These are phyloP conservation scores for Hippophae gyantsensis DNA, from an alignment of 306 rosid genomes.

Conservation along the genomic window DNA sequence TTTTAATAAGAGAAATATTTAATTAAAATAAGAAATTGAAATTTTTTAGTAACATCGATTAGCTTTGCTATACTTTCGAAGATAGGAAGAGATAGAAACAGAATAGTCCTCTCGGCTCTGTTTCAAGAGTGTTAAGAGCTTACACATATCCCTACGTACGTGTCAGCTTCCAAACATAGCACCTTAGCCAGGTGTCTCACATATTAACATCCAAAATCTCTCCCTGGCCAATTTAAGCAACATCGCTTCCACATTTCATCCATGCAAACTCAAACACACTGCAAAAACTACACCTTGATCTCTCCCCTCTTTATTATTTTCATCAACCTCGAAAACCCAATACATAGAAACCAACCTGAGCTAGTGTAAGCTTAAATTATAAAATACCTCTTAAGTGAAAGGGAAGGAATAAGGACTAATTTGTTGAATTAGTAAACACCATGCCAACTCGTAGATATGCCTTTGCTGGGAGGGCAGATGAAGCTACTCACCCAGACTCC, in stretches of 20 bases:
- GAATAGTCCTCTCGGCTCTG: slow-evolving; percentile 3
- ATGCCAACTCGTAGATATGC: slow-evolving; percentile 70
- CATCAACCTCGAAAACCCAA: not conserved
- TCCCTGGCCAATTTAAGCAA: slow-evolving; percentile 30
- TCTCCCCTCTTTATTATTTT: not conserved
- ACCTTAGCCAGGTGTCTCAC: slow-evolving; percentile 44
- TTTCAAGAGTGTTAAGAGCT: slow-evolving; percentile 15
- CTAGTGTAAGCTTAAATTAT: not conserved
- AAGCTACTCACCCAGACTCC: slow-evolving; percentile 89
- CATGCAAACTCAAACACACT: slow-evolving; percentile 40
- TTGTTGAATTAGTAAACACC: not conserved
- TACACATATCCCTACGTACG: slow-evolving; percentile 45
- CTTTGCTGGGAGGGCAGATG: slow-evolving; percentile 65
- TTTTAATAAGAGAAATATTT: too few species aligned
- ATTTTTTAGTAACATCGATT: too few species aligned
- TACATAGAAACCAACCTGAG: not conserved
- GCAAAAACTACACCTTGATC: not conserved
- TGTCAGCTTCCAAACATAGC: slow-evolving; percentile 25
- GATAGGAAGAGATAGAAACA: slow-evolving; percentile 15
- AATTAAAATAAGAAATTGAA: too few species aligned
- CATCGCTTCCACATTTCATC: slow-evolving; percentile 39
- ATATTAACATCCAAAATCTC: not conserved
- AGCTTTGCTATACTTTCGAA: not conserved
- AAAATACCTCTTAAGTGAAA: too few species aligned
- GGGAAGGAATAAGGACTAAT: too few species aligned